phyloP scores from a whole-genome alignment of 2,329 filamentous ascomycete genomes.

The Trichoderma pleuroti region DNA sequence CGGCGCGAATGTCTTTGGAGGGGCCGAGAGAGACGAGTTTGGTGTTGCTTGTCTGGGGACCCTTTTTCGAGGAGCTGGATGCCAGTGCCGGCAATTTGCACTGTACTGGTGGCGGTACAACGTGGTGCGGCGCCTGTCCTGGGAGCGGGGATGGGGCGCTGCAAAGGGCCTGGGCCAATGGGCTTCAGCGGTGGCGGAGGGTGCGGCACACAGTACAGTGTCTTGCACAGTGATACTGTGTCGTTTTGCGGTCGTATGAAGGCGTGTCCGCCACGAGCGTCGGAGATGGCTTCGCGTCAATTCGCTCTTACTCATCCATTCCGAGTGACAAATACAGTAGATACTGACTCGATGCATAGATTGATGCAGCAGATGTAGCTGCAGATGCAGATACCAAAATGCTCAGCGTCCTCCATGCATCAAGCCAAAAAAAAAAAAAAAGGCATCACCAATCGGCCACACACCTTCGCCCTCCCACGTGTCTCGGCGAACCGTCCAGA shows the following conservation, averaged over 20 bases:
- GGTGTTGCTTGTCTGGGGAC: neutral
- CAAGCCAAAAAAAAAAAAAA: neutral
- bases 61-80: slow-evolving; percentile 1
- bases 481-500: neutral
- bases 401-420: neutral
- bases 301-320: neutral
- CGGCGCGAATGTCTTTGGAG: neutral
- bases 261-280: neutral
- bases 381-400: neutral
- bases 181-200: neutral
- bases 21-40: neutral
- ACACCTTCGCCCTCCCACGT: neutral
- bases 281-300: neutral
- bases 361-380: neutral
- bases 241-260: neutral
- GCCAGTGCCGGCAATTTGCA: neutral
- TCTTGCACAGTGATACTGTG: neutral
- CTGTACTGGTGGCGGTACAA: slow-evolving; percentile 1
- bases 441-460: neutral
- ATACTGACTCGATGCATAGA: neutral
- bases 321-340: neutral
- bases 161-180: neutral
- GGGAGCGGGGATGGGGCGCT: neutral
- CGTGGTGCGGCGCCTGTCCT: neutral
- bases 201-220: neutral